These are phyloP conservation scores for Amanita molliuscula DNA, from an alignment of 768 basidiomycete genomes.

Conservation along the genomic window DNA sequence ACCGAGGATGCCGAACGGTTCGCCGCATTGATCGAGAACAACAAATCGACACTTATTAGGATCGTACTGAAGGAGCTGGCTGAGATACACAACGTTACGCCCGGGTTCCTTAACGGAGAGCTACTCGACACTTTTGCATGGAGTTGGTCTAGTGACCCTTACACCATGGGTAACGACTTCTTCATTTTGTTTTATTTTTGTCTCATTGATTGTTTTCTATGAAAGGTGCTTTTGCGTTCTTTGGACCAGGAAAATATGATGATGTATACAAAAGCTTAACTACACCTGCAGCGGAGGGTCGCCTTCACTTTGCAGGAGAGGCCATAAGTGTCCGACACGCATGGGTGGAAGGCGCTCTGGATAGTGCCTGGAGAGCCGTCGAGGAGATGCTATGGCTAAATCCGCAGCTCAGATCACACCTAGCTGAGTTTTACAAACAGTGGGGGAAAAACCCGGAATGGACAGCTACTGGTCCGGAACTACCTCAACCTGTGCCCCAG, in stretches of 20 bases:
- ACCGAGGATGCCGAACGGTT: neutral
- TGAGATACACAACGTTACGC: neutral
- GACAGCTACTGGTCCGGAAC: no score
- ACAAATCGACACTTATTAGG: neutral
- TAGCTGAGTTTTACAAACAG: neutral
- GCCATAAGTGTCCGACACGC: constrained; percentile 23
- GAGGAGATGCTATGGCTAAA: constrained; percentile 9
- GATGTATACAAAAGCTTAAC: constrained; percentile 14
- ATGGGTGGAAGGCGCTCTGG: constrained; percentile 16
- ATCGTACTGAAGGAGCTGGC: neutral
- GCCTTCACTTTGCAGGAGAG: constrained; percentile 28
- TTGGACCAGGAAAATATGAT: constrained; percentile 24
- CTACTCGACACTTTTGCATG: neutral
- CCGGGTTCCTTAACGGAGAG: neutral
- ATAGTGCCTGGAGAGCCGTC: constrained; percentile 13
- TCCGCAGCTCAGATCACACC: neutral
- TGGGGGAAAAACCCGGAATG: no score
- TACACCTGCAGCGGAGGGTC: constrained; percentile 10
- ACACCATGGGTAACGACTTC: neutral
- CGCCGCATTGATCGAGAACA: neutral
- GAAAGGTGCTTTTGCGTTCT: constrained; percentile 23
- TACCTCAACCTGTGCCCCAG: no score
- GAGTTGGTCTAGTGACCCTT: neutral
- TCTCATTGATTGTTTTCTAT: neutral
- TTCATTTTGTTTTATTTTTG: no score